Percentiles rank a stretch among this genome's conserved stretches.
Conservation (phyloP, 306 rosid genomes). For the Senna siamea region DNA sequence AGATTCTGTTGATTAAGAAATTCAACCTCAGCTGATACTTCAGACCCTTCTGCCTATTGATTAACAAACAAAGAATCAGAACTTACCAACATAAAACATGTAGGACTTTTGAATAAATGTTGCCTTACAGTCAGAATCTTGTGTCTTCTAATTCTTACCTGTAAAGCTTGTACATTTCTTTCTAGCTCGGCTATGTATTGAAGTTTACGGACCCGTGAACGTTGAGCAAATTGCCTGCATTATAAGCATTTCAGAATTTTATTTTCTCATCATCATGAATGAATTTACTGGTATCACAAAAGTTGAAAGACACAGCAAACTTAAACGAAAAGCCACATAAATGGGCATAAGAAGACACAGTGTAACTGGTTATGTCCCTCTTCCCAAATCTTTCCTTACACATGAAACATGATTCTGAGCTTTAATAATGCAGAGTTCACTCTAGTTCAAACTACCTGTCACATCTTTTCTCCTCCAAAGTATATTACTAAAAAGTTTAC, state of each 20-base stretch:
- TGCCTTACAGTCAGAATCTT: slow-evolving; percentile 14
- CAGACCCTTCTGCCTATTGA: slow-evolving; percentile 90
- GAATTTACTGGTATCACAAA: slow-evolving; percentile 7
- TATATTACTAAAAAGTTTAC: background rate
- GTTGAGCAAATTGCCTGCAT: slow-evolving; percentile 98
- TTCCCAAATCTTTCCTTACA: background rate
- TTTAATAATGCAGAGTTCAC: slow-evolving; percentile 29
- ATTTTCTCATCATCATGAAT: slow-evolving; percentile 5
- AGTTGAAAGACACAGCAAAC: background rate
- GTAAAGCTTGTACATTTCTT: slow-evolving; percentile 93
- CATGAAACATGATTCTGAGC: background rate
- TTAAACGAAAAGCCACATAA: background rate
- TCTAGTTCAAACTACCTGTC: background rate
- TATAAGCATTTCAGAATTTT: slow-evolving; percentile 38
- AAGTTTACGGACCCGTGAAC: slow-evolving; percentile 96
- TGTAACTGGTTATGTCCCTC: background rate
- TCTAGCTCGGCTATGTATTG: slow-evolving; percentile 99
- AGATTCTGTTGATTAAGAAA: slow-evolving; percentile 94
- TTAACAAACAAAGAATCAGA: slow-evolving; percentile 38
- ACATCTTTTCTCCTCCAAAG: slow-evolving; percentile 11
- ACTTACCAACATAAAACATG: slow-evolving; percentile 23
- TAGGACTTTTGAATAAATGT: slow-evolving; percentile 26
- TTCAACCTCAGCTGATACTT: slow-evolving; percentile 90
- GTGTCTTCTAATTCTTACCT: slow-evolving; percentile 59
- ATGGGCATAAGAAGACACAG: slow-evolving; percentile 9